phyloP scores from a whole-genome alignment of 371 early-diverging fungal species.

The Mucor lusitanicus region DNA sequence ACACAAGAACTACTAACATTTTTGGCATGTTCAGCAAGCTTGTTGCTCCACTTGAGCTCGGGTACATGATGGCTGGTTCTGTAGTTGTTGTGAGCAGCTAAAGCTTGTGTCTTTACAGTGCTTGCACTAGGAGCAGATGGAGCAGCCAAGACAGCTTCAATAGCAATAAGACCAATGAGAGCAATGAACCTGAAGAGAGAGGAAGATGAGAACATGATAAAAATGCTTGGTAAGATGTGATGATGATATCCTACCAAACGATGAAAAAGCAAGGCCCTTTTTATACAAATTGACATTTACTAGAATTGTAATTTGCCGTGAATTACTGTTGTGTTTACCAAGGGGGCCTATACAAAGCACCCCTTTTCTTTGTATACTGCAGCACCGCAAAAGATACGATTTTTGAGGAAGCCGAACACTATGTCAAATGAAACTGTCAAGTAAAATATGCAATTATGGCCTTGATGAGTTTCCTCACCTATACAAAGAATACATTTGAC shows the following conservation, averaged over 20 bases:
- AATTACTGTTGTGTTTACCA: slow-evolving; percentile 1
- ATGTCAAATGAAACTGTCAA: no score
- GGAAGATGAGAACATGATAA: background rate
- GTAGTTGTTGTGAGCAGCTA: slow-evolving; percentile 49
- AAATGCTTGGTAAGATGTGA: background rate
- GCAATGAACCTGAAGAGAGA: background rate
- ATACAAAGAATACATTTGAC: no score
- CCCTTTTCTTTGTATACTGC: no score
- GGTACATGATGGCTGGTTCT: slow-evolving; percentile 46
- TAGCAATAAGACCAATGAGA: background rate
- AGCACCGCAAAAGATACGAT: no score
- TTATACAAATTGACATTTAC: background rate
- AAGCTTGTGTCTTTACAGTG: slow-evolving; percentile 1
- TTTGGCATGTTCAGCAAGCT: slow-evolving; percentile 42
- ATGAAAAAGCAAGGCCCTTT: background rate
- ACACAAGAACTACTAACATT: slow-evolving; percentile 42
- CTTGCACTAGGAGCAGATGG: background rate
- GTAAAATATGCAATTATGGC: no score
- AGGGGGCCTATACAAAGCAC: no score
- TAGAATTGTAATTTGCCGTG: background rate
- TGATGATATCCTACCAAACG: no score
- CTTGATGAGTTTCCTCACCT: no score
- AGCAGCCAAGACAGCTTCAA: background rate
- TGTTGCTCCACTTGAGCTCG: slow-evolving; percentile 44
- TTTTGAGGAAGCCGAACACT: no score